Base-by-base conservation (phyloP, 768 basidiomycete species). In the Candolleomyces efflorescens region DNA sequence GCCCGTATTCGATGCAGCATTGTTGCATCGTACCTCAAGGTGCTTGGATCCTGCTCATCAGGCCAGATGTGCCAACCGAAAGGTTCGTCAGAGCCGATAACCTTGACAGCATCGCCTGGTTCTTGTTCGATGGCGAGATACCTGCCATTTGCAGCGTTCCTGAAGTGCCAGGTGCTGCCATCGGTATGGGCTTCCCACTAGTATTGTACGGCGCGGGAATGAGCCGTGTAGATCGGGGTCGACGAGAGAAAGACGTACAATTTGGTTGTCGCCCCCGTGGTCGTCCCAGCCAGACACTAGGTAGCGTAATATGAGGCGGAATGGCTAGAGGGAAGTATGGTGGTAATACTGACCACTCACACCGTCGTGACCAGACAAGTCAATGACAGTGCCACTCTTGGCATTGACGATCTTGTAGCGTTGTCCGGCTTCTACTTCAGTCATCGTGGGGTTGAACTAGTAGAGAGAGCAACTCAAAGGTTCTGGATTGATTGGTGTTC, bases 281-380 rank as follows among this genome's bases (percentile, higher is more conserved):
- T 55, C 64, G 5, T 68, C 64, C 61, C 70, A 85, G 5, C 85
- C 84, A 32, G 78, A 80, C 63, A 84, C 79, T 82, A 45, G 26
- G 10, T 36, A 51, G 13, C 32, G 13, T 38, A 18, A 20, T 49
- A 20, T n/a, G 26, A 53, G 24, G 26, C 32, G 32, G 5, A 32
- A 32, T 41, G n/a, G 52, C 52, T 12, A 17, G 17, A 43, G 15
- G 41, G 18, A 43, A 43, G 1, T 11, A 17, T 43, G 9, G 41
- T 12, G 20, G 32, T 37, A 54, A 38, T 3, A 69, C 79, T 27
- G 56, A 81, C 81, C 73, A 48, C 79, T 74, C 7, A 48, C 64
- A 59, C 79, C 74, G 64, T 85, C 82, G 10, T 57, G 69, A 3
- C 77, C 82, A 17, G 84, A 85, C 56, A 86, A 74, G 64, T 86